These are phyloP conservation scores for Bathelium albidoporum DNA, from an alignment of 495 filamentous ascomycete genomes.

Conservation along the genomic window DNA sequence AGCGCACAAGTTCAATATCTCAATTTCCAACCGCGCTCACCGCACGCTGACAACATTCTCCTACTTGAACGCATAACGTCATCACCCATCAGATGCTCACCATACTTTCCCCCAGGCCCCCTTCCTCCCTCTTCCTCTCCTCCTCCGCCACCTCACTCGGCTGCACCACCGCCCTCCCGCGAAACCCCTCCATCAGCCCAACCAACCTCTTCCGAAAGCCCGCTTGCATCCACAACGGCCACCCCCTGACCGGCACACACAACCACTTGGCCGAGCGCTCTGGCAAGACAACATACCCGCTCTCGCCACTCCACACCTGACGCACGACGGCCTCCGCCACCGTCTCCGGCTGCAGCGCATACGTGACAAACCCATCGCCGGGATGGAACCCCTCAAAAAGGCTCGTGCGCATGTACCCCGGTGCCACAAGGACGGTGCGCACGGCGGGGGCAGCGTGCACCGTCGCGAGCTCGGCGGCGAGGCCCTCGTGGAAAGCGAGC, in stretches of 20 bases:
- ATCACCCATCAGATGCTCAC: neutral
- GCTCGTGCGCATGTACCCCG: conserved; percentile 51
- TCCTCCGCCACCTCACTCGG: conserved; percentile 15
- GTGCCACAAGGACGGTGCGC: conserved; percentile 55
- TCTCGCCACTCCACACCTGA: conserved; percentile 47
- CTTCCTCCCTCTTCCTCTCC: neutral
- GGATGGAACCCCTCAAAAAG: conserved; percentile 50
- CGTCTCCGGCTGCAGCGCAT: conserved; percentile 49
- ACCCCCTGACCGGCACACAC: conserved; percentile 30
- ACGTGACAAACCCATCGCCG: conserved; percentile 45
- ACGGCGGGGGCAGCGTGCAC: conserved; percentile 54
- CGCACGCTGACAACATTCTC: too few relatives aligned
- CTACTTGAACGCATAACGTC: neutral
- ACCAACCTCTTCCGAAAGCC: conserved; percentile 19
- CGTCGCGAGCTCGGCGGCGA: conserved; percentile 50
- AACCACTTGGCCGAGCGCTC: conserved; percentile 23
- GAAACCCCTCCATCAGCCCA: conserved; percentile 19
- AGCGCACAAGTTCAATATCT: too few relatives aligned
- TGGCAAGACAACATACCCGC: conserved; percentile 50
- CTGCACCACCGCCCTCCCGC: conserved; percentile 22
- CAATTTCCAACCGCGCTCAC: neutral
- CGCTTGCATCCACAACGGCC: conserved; percentile 38
- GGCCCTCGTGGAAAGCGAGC: conserved; percentile 57
- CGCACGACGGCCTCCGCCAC: conserved; percentile 54
- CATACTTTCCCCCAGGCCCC: neutral